Conservation (phyloP, 2,329 filamentous ascomycete species). For the Diaporthe longicolla region DNA sequence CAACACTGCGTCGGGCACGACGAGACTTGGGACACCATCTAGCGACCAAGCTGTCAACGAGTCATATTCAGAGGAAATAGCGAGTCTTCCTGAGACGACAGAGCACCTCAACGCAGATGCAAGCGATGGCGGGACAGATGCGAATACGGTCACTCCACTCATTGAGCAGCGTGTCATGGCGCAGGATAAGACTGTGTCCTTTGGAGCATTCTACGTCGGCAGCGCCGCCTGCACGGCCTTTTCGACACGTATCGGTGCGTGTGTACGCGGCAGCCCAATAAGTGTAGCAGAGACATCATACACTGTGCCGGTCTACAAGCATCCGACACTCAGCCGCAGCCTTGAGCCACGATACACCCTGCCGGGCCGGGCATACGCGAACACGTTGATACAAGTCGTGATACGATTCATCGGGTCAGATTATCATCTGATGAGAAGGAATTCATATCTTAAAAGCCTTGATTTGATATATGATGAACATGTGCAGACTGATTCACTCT, state of each 20-base stretch:
- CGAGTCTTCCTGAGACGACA: background rate
- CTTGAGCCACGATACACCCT: slow-evolving; percentile 46
- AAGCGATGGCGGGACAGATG: slow-evolving; percentile 43
- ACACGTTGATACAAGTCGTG: slow-evolving; percentile 54
- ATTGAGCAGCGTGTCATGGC: slow-evolving; percentile 43
- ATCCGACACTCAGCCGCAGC: slow-evolving; percentile 37
- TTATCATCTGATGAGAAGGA: slow-evolving; percentile 54
- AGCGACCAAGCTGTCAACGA: slow-evolving; percentile 2
- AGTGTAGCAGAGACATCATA: slow-evolving; percentile 29
- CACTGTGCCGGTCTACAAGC: slow-evolving; percentile 43
- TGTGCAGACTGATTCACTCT: slow-evolving; percentile 40
- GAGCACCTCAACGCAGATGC: background rate
- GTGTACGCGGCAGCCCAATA: background rate
- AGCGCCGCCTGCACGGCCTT: slow-evolving; percentile 45
- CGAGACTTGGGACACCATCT: slow-evolving; percentile 12
- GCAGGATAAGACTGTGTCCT: slow-evolving; percentile 39
- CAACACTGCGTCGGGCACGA: background rate
- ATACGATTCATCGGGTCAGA: slow-evolving; percentile 53
- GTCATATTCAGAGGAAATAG: background rate
- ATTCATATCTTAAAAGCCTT: slow-evolving; percentile 50
- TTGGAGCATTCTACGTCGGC: slow-evolving; percentile 43
- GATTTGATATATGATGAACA: slow-evolving; percentile 50
- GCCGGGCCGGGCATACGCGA: slow-evolving; percentile 53
- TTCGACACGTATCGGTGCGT: slow-evolving; percentile 36
- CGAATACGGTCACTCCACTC: slow-evolving; percentile 42